Base-by-base conservation (phyloP, 73 alveolate species). In the Urostyla sp. region DNA sequence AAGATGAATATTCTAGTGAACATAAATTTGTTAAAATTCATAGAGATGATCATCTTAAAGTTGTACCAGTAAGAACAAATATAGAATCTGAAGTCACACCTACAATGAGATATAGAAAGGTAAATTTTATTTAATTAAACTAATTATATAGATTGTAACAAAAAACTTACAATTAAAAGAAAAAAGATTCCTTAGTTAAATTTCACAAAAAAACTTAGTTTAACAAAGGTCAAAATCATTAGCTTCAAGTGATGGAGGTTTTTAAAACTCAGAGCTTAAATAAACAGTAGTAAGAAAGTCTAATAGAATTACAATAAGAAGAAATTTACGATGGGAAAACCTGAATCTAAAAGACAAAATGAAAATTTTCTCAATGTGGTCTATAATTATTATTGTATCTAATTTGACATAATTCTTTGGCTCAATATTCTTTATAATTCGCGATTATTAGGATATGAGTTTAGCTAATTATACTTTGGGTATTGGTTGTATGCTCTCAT, bases 401-500 rank as follows among this genome's bases (percentile, higher is more conserved):
- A 88, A 88, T 82, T 56, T 88, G 32, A 73, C 61, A 28, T 84
- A 75, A 81, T 59, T 88, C 10, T 63, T 51, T 16, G 91, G 95
- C 23, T 63, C 90, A 24, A 51, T 82, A 30, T 37, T 74, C 0
- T 76, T 80, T 24, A 48, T 88, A 10, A 18, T 79, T 27, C 56
- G 30, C 30, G 56, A 24, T n/a, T 7, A 35, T 3, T 35, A 20
- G 43, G 30, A 59, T 1, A 13, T 49, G 53, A 87, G 48, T 7
- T 2, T 28, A 0, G 84, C 85, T 30, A 96, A 89, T 38, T 67
- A 46, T 3, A 46, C 85, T 21, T 63, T 92, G 24, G 98, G 98
- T 2, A 54, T 92, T 48, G 98, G 98, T 5, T 80, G 84, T 26
- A 55, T 92, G 76, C 20, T 89, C 24, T 52, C 84, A 36, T 85